Evolutionary conservation across 495 filamentous ascomycete genomes (phyloP), one percentile per base, ranked within the genome.

Genomic region (Penicillium maclennaniae): DNA sequence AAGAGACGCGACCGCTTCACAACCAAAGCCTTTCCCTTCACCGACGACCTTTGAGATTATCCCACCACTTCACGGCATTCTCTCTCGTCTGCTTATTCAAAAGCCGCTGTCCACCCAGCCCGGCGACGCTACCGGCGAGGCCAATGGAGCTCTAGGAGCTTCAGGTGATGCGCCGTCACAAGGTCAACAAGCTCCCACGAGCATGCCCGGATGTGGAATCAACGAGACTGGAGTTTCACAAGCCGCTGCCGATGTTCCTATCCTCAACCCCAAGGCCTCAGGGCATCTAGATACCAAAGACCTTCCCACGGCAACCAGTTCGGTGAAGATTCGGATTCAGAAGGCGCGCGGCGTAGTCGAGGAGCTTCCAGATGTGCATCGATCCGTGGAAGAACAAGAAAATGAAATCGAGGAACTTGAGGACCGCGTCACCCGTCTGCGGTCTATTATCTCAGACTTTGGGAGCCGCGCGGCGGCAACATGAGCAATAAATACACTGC

Each of bases 1-100:
- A 37, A 68, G 61, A 60, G 62, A 58, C 52, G 64, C 69, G 54
- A 74, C 76, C 47, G 61, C 71, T 40, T 67, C 60, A 74, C 83
- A 49, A 76, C 82, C 73, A 25, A 66, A 71, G 16, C 59, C 69
- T 6, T 75, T 83, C 46, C 82, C 79, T 50, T 58, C 78, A 44
- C 79, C 82, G 6, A 71, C 79, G 53, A 83, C 83, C 17, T 86
- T 96, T 69, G 92, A 96, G 77, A 83, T 89, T 54, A 78, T 97
- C 44, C 91, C 93, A 46, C 81, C 89, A 44, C 79, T 97, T 43
- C 83, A 88, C 65, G 78, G 83, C 10, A 81, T 96, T 58, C 80
- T 97, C 42, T 75, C 83, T 51, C 87, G 86, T 38, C 81, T 96
- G 31, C 81, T 87, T 51, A 69, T 75, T 20, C 64, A 58, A 3